Percentiles rank a stretch among this genome's conserved stretches.
Conservation (phyloP, 495 filamentous ascomycete species). For the Lepidopterella palustris region DNA sequence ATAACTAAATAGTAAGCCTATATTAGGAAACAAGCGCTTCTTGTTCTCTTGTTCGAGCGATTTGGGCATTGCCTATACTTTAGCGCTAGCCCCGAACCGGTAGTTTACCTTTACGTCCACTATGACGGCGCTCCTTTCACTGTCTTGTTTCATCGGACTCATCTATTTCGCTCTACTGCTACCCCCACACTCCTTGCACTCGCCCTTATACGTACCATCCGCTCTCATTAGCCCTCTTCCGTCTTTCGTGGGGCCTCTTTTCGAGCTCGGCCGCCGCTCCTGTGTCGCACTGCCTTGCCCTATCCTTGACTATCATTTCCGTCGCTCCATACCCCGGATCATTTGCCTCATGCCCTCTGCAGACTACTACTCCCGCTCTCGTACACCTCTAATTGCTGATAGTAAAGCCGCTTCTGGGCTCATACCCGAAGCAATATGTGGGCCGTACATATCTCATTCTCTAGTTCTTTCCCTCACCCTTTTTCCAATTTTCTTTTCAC, state of each 20-base stretch:
- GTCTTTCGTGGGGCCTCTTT: background rate
- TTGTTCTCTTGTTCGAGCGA: background rate
- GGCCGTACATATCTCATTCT: no score
- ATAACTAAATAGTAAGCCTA: no score
- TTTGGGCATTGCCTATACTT: background rate
- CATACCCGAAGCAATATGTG: no score
- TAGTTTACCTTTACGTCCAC: background rate
- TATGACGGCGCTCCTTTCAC: background rate
- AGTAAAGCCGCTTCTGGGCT: no score
- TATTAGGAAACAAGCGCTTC: no score
- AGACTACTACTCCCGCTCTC: no score
- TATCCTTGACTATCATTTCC: background rate
- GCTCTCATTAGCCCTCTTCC: background rate
- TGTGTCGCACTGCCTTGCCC: background rate
- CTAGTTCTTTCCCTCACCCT: no score
- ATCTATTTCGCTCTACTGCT: background rate
- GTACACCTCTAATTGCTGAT: no score
- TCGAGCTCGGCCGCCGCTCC: background rate
- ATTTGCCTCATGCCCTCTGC: background rate
- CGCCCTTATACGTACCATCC: background rate
- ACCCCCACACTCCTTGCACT: background rate
- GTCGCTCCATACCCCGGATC: background rate
- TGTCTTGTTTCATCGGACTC: background rate
- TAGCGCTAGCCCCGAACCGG: background rate
- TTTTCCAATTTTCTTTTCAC: no score